These are phyloP conservation scores for Dioscorea alata DNA, from an alignment of 106 monocot genomes.

Conservation along the genomic window DNA sequence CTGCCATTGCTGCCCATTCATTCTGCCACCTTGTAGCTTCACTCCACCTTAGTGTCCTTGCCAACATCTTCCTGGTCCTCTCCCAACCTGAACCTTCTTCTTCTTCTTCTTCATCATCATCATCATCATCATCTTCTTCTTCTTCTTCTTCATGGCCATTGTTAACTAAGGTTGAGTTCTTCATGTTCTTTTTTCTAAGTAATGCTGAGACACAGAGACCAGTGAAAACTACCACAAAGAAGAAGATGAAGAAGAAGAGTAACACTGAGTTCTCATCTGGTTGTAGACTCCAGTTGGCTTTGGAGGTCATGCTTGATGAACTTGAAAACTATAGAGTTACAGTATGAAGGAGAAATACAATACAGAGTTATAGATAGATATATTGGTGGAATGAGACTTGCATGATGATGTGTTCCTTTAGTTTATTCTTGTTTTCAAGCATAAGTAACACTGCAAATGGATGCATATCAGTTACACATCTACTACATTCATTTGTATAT, in stretches of 20 bases:
- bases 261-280: neutral
- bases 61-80: neutral
- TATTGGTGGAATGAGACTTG: no score
- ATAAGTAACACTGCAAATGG: no score
- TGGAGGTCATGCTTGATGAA: no score
- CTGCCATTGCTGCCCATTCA: neutral
- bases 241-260: neutral
- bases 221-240: neutral
- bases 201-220: neutral
- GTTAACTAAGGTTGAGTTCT: neutral
- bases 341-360: no score
- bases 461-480: no score
- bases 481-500: no score
- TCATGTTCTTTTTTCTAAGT: neutral
- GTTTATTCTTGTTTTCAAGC: no score
- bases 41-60: neutral
- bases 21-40: neutral
- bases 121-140: neutral
- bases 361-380: no score
- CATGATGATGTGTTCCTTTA: no score
- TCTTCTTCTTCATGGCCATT: neutral
- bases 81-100: neutral
- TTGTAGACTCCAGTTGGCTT: neutral
- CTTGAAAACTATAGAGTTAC: no score
- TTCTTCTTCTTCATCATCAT: neutral